Conservation (phyloP, 75 land plant genomes). For the Cryptomeria japonica region DNA sequence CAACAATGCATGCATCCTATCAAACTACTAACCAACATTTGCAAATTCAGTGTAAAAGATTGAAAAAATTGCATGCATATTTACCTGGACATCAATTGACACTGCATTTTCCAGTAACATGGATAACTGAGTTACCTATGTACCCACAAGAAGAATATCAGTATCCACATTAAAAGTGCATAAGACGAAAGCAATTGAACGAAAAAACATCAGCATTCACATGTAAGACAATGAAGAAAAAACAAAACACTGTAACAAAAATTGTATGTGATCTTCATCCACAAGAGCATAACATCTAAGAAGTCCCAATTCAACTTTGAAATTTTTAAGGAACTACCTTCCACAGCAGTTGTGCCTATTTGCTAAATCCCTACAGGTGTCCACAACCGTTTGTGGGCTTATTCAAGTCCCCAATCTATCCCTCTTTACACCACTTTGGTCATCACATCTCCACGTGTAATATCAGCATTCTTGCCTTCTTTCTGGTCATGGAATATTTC, state of each 20-base stretch:
- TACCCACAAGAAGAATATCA: background rate
- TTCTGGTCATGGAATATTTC: no score
- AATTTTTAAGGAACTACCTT: background rate
- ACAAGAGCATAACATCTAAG: background rate
- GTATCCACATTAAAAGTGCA: background rate
- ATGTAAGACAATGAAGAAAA: background rate
- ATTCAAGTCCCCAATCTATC: no score
- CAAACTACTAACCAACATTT: background rate
- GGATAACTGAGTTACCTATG: constrained; percentile 3
- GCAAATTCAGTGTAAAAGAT: background rate
- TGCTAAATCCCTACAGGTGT: no score
- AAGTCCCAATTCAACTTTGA: background rate
- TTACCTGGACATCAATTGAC: constrained; percentile 10
- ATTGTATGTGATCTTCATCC: background rate
- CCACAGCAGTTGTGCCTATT: no score
- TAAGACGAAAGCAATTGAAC: background rate
- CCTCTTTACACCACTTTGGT: no score
- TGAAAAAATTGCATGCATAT: background rate
- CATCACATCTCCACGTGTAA: no score
- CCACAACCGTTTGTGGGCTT: no score
- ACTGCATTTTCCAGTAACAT: constrained; percentile 2
- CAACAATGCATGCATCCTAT: background rate
- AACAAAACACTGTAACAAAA: background rate
- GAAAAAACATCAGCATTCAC: background rate
- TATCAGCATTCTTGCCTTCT: no score